Evolutionary conservation across 768 basidiomycete genomes (phyloP).

Genomic region (Tulasnella sp.): DNA sequence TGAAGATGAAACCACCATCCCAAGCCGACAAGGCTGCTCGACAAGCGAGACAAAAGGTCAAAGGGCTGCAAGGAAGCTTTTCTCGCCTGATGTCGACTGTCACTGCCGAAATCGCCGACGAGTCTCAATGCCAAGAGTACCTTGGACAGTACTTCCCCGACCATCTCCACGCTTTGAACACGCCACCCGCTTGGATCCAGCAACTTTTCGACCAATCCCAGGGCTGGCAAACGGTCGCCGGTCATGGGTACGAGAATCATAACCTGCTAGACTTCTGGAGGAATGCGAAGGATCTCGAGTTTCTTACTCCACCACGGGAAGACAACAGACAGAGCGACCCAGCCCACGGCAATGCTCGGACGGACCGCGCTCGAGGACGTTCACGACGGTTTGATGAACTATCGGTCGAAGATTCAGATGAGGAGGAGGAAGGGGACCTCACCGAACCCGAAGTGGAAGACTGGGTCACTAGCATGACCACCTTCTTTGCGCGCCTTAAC

Average conservation of each 20-base stretch:
- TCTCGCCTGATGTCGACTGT: neutral
- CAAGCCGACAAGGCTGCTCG: neutral
- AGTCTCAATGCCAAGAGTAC: conserved; percentile 21
- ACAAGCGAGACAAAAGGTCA: neutral
- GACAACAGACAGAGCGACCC: neutral
- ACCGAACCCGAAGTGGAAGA: neutral
- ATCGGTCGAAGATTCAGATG: neutral
- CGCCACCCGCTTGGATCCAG: conserved; percentile 45
- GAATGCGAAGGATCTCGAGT: neutral
- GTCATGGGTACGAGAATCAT: neutral
- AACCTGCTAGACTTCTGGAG: neutral
- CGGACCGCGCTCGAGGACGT: neutral
- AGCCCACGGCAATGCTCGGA: neutral
- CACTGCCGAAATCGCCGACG: neutral
- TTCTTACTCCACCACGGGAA: neutral
- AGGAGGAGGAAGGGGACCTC: neutral
- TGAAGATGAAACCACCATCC: neutral
- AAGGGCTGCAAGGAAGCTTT: neutral
- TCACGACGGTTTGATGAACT: neutral
- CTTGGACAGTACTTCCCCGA: conserved; percentile 43
- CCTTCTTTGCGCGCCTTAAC: conserved; percentile 28
- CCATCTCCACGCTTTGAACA: conserved; percentile 37
- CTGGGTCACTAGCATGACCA: neutral
- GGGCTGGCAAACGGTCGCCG: conserved; percentile 27
- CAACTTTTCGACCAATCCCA: conserved; percentile 21